phyloP scores from a whole-genome alignment of 495 filamentous ascomycete genomes.

The Daldinia caldariorum region DNA sequence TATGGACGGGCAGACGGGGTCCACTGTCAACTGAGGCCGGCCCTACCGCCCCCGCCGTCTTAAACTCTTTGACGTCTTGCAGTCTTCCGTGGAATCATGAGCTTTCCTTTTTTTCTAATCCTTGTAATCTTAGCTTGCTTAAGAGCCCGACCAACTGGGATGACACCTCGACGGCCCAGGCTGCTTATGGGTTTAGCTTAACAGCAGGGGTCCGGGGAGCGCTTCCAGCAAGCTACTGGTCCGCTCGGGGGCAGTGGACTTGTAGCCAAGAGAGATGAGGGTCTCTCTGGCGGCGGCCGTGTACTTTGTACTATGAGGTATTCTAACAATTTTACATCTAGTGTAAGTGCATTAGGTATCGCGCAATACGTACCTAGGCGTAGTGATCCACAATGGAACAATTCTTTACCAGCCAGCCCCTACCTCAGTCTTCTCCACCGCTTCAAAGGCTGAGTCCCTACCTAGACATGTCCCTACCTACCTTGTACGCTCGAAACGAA shows the following conservation, averaged over 20 bases:
- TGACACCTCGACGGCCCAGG: slow-evolving; percentile 41
- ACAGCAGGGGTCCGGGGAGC: slow-evolving; percentile 38
- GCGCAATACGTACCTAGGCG: slow-evolving; percentile 12
- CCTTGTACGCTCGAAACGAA: slow-evolving; percentile 26
- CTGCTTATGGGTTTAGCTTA: slow-evolving; percentile 32
- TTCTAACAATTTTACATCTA: no score
- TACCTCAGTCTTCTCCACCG: slow-evolving; percentile 39
- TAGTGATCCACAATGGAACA: slow-evolving; percentile 20
- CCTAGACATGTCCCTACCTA: slow-evolving; percentile 12
- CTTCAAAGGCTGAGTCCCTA: slow-evolving; percentile 14
- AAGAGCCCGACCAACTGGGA: slow-evolving; percentile 44
- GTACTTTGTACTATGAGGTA: not conserved
- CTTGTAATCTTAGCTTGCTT: slow-evolving; percentile 31
- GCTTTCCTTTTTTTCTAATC: slow-evolving; percentile 27
- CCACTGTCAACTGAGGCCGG: slow-evolving; percentile 15
- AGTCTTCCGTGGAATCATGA: slow-evolving; percentile 17
- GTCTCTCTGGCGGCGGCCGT: not conserved
- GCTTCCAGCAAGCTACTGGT: slow-evolving; percentile 30
- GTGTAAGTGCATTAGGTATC: not conserved
- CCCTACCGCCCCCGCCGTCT: slow-evolving; percentile 34
- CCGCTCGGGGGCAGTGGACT: slow-evolving; percentile 14
- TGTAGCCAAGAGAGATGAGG: slow-evolving; percentile 2
- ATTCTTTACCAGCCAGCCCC: slow-evolving; percentile 20
- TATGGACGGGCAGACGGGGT: slow-evolving; percentile 29
- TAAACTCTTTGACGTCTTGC: slow-evolving; percentile 18